These are phyloP conservation scores for Backusella mclennaniae DNA, from an alignment of 192 early-diverging fungal genomes.

Conservation along the genomic window DNA sequence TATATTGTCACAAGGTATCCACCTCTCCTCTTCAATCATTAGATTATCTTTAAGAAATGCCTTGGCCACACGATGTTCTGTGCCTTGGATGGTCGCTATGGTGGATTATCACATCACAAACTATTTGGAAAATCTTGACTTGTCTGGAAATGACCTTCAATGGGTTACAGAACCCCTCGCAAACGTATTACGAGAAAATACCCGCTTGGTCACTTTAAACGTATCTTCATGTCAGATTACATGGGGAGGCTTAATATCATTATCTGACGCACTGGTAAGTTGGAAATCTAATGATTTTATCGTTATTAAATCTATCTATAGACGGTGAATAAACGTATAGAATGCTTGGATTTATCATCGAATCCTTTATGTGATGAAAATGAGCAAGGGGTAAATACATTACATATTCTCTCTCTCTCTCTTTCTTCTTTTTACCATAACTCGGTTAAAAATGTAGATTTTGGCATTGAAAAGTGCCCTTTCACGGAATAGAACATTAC, in stretches of 20 bases:
- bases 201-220: neutral
- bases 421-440: neutral
- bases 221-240: slow-evolving; percentile 46
- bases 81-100: slow-evolving; percentile 52
- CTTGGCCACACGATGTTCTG: slow-evolving; percentile 41
- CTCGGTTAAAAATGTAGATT: neutral
- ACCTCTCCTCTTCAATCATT: slow-evolving; percentile 40
- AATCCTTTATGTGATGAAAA: slow-evolving; percentile 18
- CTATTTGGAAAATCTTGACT: neutral
- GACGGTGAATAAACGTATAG: slow-evolving; percentile 13
- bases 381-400: slow-evolving; percentile 23
- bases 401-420: neutral
- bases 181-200: neutral
- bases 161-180: neutral
- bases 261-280: slow-evolving; percentile 50
- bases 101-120: slow-evolving; percentile 7
- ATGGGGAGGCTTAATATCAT: slow-evolving; percentile 33
- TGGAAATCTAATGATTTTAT: neutral
- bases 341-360: slow-evolving; percentile 13
- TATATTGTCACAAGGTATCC: slow-evolving; percentile 40
- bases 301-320: neutral
- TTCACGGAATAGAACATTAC: slow-evolving; percentile 1
- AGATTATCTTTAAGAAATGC: slow-evolving; percentile 44
- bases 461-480: slow-evolving; percentile 18
- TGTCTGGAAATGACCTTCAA: slow-evolving; percentile 8